A percentile compares a stretch with the other conserved stretches of the same genome.
phyloP scores from a whole-genome alignment of 257 asterid species.

The Solanum sejunctum region DNA sequence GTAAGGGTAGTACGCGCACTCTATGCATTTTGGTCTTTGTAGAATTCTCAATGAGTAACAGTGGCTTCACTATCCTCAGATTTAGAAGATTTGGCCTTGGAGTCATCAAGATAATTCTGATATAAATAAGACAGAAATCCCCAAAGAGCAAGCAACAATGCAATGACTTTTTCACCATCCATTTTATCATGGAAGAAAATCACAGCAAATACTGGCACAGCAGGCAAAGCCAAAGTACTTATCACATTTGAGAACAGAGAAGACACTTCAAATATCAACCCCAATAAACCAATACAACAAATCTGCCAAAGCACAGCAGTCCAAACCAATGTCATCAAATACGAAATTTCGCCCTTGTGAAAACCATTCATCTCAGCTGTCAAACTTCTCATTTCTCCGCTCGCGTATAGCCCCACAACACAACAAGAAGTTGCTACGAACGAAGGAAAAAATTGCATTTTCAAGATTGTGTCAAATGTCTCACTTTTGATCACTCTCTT shows the following conservation, averaged over 20 bases:
- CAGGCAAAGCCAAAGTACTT: constrained; percentile 18
- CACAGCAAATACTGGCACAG: constrained; percentile 26
- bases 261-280: constrained; percentile 28
- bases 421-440: constrained; percentile 12
- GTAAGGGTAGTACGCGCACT: neutral
- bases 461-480: constrained; percentile 14
- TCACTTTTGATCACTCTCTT: constrained; percentile 13
- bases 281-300: constrained; percentile 16
- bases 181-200: constrained; percentile 23
- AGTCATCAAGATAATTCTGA: constrained; percentile 30
- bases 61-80: neutral
- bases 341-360: constrained; percentile 10
- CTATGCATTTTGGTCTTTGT: neutral
- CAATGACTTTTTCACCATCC: constrained; percentile 25
- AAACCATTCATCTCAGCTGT: constrained; percentile 8
- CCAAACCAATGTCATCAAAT: constrained; percentile 24
- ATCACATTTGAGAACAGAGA: constrained; percentile 26
- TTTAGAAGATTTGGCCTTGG: constrained; percentile 1
- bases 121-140: constrained; percentile 25
- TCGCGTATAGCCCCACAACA: constrained; percentile 23
- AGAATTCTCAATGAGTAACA: neutral
- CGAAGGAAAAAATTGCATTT: constrained; percentile 10
- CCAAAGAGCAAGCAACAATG: constrained; percentile 28
- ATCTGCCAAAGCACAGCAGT: constrained; percentile 26
- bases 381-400: constrained; percentile 18